These are phyloP conservation scores for Didymella keratinophila DNA, from an alignment of 2,329 filamentous ascomycete genomes.

Conservation along the genomic window DNA sequence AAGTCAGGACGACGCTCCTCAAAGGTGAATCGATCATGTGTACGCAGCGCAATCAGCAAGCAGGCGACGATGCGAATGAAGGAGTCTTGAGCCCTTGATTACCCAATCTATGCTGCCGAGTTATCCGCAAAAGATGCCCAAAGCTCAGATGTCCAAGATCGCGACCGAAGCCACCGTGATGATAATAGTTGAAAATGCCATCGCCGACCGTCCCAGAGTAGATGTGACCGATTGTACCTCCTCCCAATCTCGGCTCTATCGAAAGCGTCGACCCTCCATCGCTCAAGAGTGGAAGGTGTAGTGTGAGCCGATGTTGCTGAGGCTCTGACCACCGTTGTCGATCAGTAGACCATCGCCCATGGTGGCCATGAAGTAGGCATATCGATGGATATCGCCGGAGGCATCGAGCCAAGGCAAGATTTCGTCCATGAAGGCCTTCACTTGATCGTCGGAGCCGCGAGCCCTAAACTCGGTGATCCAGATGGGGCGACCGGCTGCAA, in stretches of 20 bases:
- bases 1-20: background rate
- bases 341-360: conserved; percentile 27
- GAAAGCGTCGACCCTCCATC: background rate
- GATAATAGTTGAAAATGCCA: no score
- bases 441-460: conserved; percentile 28
- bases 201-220: no score
- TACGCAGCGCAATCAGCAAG: no score
- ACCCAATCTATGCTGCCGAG: background rate
- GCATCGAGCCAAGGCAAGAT: conserved; percentile 46
- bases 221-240: background rate
- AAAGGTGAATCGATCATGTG: no score
- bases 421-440: conserved; percentile 34
- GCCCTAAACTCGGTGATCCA: conserved; percentile 49
- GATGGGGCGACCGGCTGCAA: conserved; percentile 61
- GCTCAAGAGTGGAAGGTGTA: conserved; percentile 18
- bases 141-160: background rate
- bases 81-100: no score
- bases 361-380: conserved; percentile 40
- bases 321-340: conserved; percentile 21
- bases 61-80: no score
- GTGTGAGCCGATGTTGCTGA: conserved; percentile 27
- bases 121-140: background rate
- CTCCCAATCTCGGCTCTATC: background rate
- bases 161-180: no score
- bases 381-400: conserved; percentile 38